Percentiles rank a stretch among this genome's conserved stretches.
Conservation (phyloP, 2,329 filamentous ascomycete species). For the Curvularia sp. region DNA sequence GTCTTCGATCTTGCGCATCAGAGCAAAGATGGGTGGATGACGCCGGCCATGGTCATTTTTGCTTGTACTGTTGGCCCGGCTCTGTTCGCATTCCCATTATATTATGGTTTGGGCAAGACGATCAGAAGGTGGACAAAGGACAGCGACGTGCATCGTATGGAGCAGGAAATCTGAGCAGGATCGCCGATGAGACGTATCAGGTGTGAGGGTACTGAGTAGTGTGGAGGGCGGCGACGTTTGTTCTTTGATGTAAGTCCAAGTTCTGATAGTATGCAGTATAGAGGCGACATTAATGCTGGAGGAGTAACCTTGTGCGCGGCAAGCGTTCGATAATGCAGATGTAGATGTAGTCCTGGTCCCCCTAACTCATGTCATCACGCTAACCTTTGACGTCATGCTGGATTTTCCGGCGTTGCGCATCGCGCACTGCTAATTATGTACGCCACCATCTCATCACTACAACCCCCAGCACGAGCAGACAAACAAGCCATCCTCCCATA, state of each 20-base stretch:
- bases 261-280: neutral
- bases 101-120: slow-evolving; percentile 53
- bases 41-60: slow-evolving; percentile 56
- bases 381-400: slow-evolving; percentile 23
- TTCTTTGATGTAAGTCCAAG: neutral
- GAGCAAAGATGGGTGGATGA: slow-evolving; percentile 50
- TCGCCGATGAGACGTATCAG: neutral
- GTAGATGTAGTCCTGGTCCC: neutral
- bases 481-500: neutral
- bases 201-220: neutral
- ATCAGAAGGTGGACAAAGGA: slow-evolving; percentile 50
- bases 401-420: slow-evolving; percentile 12
- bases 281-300: neutral
- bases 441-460: neutral
- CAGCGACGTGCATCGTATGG: slow-evolving; percentile 28
- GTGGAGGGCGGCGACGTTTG: neutral
- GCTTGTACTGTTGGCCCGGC: slow-evolving; percentile 52
- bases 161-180: slow-evolving; percentile 17
- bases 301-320: neutral
- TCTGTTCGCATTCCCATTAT: slow-evolving; percentile 52
- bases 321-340: neutral
- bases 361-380: neutral
- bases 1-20: slow-evolving; percentile 49
- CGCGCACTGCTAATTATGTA: neutral
- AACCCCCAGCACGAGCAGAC: neutral